Evolutionary conservation across 176 grass and related monocot genomes (phyloP), one percentile per base, ranked within the genome.

Genomic region (Thalia dealbata): DNA sequence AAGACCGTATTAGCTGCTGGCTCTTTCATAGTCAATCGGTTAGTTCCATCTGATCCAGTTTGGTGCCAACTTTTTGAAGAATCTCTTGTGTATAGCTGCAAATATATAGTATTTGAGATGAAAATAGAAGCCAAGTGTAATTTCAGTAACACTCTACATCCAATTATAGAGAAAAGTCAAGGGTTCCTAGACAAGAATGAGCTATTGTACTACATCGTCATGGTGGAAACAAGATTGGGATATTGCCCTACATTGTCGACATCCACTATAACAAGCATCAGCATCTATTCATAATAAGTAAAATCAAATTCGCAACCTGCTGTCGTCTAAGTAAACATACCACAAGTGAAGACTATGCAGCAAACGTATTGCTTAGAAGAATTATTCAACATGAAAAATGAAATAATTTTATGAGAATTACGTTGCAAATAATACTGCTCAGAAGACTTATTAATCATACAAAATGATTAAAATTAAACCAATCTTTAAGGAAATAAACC

Each of bases 11-110:
- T 92, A 27, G 85, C 91, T 28, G 95, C 86, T 19, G 95, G 85
- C 78, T 93, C 95, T 85, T 99, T 99, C 55, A 99, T 56, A 71
- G 60, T 80, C 65, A 99, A 55, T 76, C 88, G 85, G 67, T 81
- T 88, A 43, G 76, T 93, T 76, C 85, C 87, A 80, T 91, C 90
- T 45, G 95, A 85, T 67, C 85, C 89, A 80, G 86, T 85, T 81
- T 88, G 87, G 70, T 77, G 81, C 90, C 95, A 99, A 70, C 78
- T 89, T 90, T 84, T 92, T 22, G 95, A 93, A 73, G 95, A 99
- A 91, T 99, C 90, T 74, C 90, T 93, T 52, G 85, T 99, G 87
- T 91, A 93, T 52, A 99, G 67, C 95, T 99, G 81, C 72, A 84
- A 18, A 23, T 55, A 44, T 18, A 14, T 16, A 64, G 5, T 14